These are phyloP conservation scores for Aspergillus glaucus DNA, from an alignment of 2,329 filamentous ascomycete species.

Conservation along the genomic window DNA sequence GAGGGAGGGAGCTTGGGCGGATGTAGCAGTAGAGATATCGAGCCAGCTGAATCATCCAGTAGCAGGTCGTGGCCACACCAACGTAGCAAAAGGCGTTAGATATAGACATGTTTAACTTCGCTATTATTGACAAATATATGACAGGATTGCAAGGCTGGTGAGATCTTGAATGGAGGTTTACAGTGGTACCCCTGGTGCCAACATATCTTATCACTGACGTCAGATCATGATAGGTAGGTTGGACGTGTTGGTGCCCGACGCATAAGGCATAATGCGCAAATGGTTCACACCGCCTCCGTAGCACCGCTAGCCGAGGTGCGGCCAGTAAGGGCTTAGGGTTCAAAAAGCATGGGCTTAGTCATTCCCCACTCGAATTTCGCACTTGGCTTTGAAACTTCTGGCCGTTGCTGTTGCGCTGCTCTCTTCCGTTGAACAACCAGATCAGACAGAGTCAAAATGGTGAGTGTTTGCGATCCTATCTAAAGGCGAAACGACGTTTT, in stretches of 20 bases:
- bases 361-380: conserved; percentile 36
- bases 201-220: not conserved
- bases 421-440: conserved; percentile 29
- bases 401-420: conserved; percentile 19
- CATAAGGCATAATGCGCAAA: not conserved
- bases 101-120: too few species aligned
- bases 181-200: not conserved
- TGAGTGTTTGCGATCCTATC: conserved; percentile 14
- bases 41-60: not conserved
- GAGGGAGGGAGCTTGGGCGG: conserved; percentile 1
- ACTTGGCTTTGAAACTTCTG: conserved; percentile 22
- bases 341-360: conserved; percentile 18
- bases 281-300: not conserved
- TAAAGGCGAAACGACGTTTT: not conserved
- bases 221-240: not conserved
- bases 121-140: too few species aligned
- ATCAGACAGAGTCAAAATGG: conserved; percentile 33
- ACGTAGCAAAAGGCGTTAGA: not conserved
- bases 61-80: conserved; percentile 1
- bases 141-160: not conserved
- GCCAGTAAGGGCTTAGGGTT: conserved; percentile 30
- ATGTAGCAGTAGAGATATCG: conserved; percentile 1
- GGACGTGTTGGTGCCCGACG: not conserved
- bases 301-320: conserved; percentile 14
- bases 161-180: not conserved